Evolutionary conservation across 2,329 filamentous ascomycete species (phyloP).

Genomic region (Epichloe amarillans): DNA sequence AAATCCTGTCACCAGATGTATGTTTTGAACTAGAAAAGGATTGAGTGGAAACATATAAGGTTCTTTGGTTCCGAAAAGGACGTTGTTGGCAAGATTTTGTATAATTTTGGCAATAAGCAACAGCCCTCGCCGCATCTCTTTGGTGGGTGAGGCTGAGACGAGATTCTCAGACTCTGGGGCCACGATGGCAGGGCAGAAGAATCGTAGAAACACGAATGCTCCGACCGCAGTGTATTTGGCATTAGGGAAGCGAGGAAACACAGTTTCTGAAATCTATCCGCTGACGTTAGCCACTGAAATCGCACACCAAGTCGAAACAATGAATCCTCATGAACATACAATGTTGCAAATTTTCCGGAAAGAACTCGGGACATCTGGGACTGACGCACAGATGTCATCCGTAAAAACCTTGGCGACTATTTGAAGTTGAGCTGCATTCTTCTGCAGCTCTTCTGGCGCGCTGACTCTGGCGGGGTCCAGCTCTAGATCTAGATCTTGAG

Average conservation of each 20-base stretch:
- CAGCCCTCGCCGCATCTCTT: slow-evolving; percentile 55
- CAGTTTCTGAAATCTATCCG: slow-evolving; percentile 44
- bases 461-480: slow-evolving; percentile 49
- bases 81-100: slow-evolving; percentile 59
- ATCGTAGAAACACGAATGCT: slow-evolving; percentile 57
- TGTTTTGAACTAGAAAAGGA: slow-evolving; percentile 54
- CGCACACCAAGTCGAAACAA: background rate
- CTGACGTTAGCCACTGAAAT: background rate
- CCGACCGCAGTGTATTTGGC: slow-evolving; percentile 61
- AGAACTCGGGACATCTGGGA: slow-evolving; percentile 44
- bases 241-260: slow-evolving; percentile 50
- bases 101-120: slow-evolving; percentile 59
- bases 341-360: slow-evolving; percentile 57
- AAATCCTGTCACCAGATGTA: slow-evolving; percentile 54
- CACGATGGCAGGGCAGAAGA: slow-evolving; percentile 61
- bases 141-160: slow-evolving; percentile 46
- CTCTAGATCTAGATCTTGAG: slow-evolving; percentile 54
- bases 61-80: slow-evolving; percentile 58
- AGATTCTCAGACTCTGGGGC: slow-evolving; percentile 55
- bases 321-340: slow-evolving; percentile 24
- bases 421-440: slow-evolving; percentile 51
- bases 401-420: slow-evolving; percentile 60
- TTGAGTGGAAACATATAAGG: slow-evolving; percentile 61
- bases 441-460: slow-evolving; percentile 49
- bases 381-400: slow-evolving; percentile 54